phyloP scores from a whole-genome alignment of 2,329 filamentous ascomycete species.

The Parafenestella ontariensis region DNA sequence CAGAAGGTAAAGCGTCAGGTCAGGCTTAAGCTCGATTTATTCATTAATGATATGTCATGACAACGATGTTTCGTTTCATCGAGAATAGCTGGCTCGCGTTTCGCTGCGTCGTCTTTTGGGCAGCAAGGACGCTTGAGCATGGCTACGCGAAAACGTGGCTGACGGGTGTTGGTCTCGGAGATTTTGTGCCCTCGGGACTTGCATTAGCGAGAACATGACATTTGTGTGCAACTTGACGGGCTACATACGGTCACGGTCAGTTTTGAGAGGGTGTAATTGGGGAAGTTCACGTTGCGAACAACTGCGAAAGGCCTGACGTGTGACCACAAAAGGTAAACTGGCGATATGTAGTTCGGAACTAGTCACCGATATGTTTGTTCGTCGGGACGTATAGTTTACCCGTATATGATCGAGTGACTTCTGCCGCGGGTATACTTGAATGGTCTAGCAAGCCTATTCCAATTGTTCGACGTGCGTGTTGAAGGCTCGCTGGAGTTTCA shows the following conservation, averaged over 20 bases:
- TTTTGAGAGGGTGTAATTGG: no score
- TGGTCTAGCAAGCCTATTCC: background rate
- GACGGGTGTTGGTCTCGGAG: constrained; percentile 1
- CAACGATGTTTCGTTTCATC: background rate
- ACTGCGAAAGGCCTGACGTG: no score
- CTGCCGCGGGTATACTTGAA: no score
- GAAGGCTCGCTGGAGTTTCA: background rate
- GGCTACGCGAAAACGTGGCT: constrained; percentile 7
- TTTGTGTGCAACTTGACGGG: background rate
- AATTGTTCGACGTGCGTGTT: background rate
- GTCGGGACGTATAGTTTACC: no score
- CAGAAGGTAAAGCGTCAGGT: background rate
- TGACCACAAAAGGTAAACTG: no score
- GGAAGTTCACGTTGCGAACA: no score
- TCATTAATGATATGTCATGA: background rate
- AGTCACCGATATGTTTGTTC: no score
- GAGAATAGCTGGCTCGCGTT: background rate
- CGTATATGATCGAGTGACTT: no score
- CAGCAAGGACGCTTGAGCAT: background rate
- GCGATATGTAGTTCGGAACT: no score
- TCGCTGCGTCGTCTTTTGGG: background rate
- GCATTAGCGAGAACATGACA: constrained; percentile 1
- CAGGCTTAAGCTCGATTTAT: background rate
- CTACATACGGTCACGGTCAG: background rate
- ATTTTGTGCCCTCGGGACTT: background rate